Evolutionary conservation across 306 rosid species (phyloP).

Genomic region (Casuarina glauca): DNA sequence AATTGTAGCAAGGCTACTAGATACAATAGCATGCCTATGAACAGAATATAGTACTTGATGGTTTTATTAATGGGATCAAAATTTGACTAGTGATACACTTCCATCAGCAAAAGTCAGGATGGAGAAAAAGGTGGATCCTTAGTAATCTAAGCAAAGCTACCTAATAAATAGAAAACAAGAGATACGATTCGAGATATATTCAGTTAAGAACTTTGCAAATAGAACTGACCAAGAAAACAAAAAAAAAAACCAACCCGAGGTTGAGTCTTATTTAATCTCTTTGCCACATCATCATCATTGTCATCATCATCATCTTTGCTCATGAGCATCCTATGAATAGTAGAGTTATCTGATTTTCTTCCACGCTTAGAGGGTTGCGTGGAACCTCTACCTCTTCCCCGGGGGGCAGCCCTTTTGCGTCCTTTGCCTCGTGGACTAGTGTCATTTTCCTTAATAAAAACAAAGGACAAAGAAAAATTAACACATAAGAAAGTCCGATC

Average conservation of each 20-base stretch:
- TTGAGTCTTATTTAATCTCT: slow-evolving; percentile 64
- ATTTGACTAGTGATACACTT: neutral
- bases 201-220: slow-evolving; percentile 21
- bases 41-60: neutral
- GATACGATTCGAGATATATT: neutral
- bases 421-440: slow-evolving; percentile 48
- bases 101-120: neutral
- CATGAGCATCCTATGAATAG: slow-evolving; percentile 63
- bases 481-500: slow-evolving; percentile 12
- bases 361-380: slow-evolving; percentile 77
- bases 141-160: neutral
- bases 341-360: slow-evolving; percentile 60
- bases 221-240: slow-evolving; percentile 3
- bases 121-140: neutral
- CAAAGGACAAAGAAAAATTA: slow-evolving; percentile 5
- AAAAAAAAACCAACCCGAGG: slow-evolving; percentile 65
- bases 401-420: slow-evolving; percentile 78
- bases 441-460: slow-evolving; percentile 66
- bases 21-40: neutral
- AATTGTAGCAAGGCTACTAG: neutral
- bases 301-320: slow-evolving; percentile 63
- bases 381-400: slow-evolving; percentile 88
- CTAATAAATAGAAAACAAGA: neutral
- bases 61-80: neutral
- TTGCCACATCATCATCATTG: slow-evolving; percentile 36